Base-by-base conservation (phyloP, 1,284 basidiomycete species). In the Quambalaria eucalypti region DNA sequence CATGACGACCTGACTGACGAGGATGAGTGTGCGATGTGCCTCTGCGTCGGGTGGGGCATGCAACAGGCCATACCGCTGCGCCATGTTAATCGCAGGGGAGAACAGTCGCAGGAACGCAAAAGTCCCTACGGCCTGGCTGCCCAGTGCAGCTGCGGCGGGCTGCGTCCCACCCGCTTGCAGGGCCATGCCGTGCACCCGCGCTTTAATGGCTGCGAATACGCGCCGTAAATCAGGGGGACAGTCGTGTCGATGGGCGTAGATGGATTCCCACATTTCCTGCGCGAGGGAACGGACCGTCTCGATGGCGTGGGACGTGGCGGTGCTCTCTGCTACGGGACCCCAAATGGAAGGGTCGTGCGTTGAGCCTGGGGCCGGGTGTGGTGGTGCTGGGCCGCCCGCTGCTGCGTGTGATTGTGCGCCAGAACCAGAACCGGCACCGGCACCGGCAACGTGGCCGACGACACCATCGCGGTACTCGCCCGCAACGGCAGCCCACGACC, bases 71-170 rank as follows among this genome's bases (percentile, higher is more conserved):
- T 68, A 71, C 28, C 68, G 57, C 52, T 71, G 63, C 7, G 69
- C 67, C 12, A 65, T 51, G 21, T 65, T 65, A 52, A 71, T 68
- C 0, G 69, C 65, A 10, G 69, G 67, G 48, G 67, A 71, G 36
- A 71, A 66, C 19, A 71, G 59, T 4, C 69, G 61, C 30, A 71
- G 51, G 48, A 71, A 71, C 26, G 68, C 66, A 30, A 71, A 69
- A 2, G 69, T 64, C 28, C 69, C 68, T 1, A 71, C 65, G 33
- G 61, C 65, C 46, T 71, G 69, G 23, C 65, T 65, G 21, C 69
- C 69, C 4, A n/a, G n/a, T n/a, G 69, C 61, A n/a, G 62, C 60
- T 12, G 52, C 50, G 10, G 57, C 54, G 16, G 57, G 58, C 39
- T 60, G 59, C 36, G 52, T 44, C 6, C 49, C 46, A 9, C 50